Evolutionary conservation across 2,329 filamentous ascomycete species (phyloP), one percentile per base, ranked within the genome.

Genomic region (Fusarium robinianum): DNA sequence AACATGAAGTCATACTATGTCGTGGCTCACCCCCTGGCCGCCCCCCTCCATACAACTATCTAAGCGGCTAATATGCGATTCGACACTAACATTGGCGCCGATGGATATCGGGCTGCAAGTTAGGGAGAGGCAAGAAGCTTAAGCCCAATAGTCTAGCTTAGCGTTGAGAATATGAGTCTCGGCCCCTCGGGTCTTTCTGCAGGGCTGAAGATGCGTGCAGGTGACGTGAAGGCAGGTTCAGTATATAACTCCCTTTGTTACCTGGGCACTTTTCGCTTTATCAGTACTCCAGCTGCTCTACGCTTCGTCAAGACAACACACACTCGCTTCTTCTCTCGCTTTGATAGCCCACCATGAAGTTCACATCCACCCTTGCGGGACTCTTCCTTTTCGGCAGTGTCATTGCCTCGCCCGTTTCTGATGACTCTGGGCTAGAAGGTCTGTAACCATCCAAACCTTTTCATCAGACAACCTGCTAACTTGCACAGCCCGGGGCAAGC

Each of bases 341-440:
- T 37, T 25, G 14, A 8, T 8, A 3, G 11, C 0, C 8, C 22
- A 35, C n/a, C 8, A 56, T 56, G 53, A 56, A 56, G 30, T 8
- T 53, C 8, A 33, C 7, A 10, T 32, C 36, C 3, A 33, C 41
- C 7, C 11, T 56, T 4, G 30, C 19, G 6, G 35, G 45, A 12
- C 26, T 50, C 4, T 3, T 41, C 21, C 9, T 31, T n/a, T 10
- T 36, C 17, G 38, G 49, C 41, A 34, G 45, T 26, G 43, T n/a
- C 8, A 11, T 30, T 24, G 52, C 53, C 8, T 47, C 52, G 2
- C 53, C 53, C 5, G 42, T 44, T 8, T 18, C 51, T n/a, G 41
- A 53, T 7, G 33, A 24, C 3, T 18, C 37, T 16, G 18, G 34
- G 2, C 24, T 56, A 7, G 17, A 38, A 27, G 24, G 52, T 52